A percentile compares a stretch with the other conserved stretches of the same genome.
These are phyloP conservation scores for Heracleum sosnowskyi DNA, from an alignment of 129 eudicot species.

Conservation along the genomic window DNA sequence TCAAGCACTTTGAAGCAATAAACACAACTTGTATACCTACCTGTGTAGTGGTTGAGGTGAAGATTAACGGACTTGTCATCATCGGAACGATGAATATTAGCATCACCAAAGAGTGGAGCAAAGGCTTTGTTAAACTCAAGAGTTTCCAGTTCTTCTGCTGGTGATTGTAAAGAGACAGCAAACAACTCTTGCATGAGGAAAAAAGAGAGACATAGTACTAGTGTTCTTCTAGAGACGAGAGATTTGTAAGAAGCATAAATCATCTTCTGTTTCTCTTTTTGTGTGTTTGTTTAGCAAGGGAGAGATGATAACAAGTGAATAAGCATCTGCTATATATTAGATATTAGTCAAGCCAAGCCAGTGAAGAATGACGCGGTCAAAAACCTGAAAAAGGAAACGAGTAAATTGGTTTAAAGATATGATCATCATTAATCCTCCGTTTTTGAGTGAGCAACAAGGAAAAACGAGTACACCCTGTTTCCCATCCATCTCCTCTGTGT, in stretches of 20 bases:
- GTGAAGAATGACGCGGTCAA: too few relatives aligned
- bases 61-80: constrained; percentile 53
- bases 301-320: too few relatives aligned
- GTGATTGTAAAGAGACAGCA: too few relatives aligned
- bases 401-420: too few relatives aligned
- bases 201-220: background rate
- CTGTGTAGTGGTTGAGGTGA: constrained; percentile 77
- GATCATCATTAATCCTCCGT: too few relatives aligned
- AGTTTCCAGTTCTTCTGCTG: background rate
- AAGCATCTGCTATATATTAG: too few relatives aligned
- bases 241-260: background rate
- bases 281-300: background rate
- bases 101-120: constrained; percentile 61
- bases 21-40: constrained; percentile 1
- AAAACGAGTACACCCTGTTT: too few relatives aligned
- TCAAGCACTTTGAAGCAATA: too few relatives aligned
- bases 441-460: too few relatives aligned
- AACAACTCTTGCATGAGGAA: background rate
- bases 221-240: background rate
- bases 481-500: too few relatives aligned
- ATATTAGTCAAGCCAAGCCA: too few relatives aligned
- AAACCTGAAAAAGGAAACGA: too few relatives aligned
- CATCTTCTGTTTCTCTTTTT: background rate
- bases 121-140: constrained; percentile 52
- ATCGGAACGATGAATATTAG: constrained; percentile 38